Conservation (phyloP, 257 asterid species). For the Fraxinus cuspidata region DNA sequence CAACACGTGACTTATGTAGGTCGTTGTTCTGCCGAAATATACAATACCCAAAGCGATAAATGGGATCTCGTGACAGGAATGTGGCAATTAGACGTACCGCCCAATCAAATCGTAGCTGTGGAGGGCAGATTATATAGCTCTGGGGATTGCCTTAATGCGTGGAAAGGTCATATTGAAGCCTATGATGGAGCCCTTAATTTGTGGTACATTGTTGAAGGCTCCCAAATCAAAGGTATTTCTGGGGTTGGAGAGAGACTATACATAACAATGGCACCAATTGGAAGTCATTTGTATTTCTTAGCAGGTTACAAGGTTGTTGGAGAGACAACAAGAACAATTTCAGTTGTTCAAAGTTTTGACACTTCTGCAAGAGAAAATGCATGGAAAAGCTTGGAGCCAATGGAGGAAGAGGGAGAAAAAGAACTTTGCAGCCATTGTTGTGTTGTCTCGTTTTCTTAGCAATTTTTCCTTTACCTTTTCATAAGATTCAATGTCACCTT, state of each 20-base stretch:
- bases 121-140: slow-evolving; percentile 44
- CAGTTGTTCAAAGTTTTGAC: slow-evolving; percentile 44
- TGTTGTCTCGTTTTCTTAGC: slow-evolving; percentile 32
- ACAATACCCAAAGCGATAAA: slow-evolving; percentile 20
- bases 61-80: slow-evolving; percentile 47
- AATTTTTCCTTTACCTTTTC: neutral
- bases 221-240: slow-evolving; percentile 24
- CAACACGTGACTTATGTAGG: slow-evolving; percentile 26
- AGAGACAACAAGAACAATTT: slow-evolving; percentile 26
- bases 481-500: neutral
- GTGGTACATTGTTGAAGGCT: slow-evolving; percentile 52
- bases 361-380: slow-evolving; percentile 28
- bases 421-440: slow-evolving; percentile 54
- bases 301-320: slow-evolving; percentile 32
- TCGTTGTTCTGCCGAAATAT: slow-evolving; percentile 53
- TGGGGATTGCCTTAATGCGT: slow-evolving; percentile 53
- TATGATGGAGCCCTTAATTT: slow-evolving; percentile 42
- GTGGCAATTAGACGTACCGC: slow-evolving; percentile 66
- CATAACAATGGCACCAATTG: slow-evolving; percentile 46
- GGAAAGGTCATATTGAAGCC: slow-evolving; percentile 53
- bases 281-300: slow-evolving; percentile 37
- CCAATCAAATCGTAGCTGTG: slow-evolving; percentile 48
- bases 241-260: slow-evolving; percentile 30
- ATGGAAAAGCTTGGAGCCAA: slow-evolving; percentile 43
- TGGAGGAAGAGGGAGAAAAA: slow-evolving; percentile 27